Evolutionary conservation across 768 basidiomycete genomes (phyloP), one percentile per base, ranked within the genome.

Genomic region (Termitomyces sp.): DNA sequence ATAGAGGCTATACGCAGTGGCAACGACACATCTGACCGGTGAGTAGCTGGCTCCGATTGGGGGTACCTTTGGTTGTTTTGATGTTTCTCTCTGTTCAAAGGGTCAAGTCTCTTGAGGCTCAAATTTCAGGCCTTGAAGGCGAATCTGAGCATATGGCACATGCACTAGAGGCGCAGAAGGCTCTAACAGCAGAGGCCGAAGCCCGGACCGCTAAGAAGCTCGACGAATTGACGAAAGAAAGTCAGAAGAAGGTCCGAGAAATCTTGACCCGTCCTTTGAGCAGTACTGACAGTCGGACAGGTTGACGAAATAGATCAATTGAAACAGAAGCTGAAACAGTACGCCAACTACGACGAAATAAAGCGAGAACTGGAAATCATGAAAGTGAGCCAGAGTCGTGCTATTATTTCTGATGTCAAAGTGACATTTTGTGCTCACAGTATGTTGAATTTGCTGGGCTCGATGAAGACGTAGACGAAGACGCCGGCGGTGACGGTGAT

Each of bases 291-390:
- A n/a, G 18, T 53, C 12, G 58, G 49, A n/a, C 56, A 91, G 84
- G 72, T 69, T 4, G 69, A 69, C 3, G 94, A 97, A 71, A 75
- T 88, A 5, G 87, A 88, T 16, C 79, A 79, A 49, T 76, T 95
- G 2, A 86, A 81, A 68, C 72, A 75, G 35, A 86, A 85, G 62
- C 73, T 98, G 38, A 85, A 83, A 65, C 83, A 83, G 62, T 91
- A 88, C 60, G 70, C 70, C 16, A 94, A 99, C 70, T 98, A 99
- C 65, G 96, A 98, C 66, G 95, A 98, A 74, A 86, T 98, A 67
- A 98, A 98, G 75, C 87, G 97, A 28, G 97, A 99, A 70, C 80
- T 99, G 30, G 94, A 94, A 67, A 98, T 99, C 62, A 92, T 98
- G 92, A 98, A 99, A 85, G 97, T 92, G 50, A 47, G 53, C 24